A percentile compares a stretch with the other conserved stretches of the same genome.
These are phyloP conservation scores for Raffaelea ambrosiae DNA, from an alignment of 2,329 filamentous ascomycete species.

Conservation along the genomic window DNA sequence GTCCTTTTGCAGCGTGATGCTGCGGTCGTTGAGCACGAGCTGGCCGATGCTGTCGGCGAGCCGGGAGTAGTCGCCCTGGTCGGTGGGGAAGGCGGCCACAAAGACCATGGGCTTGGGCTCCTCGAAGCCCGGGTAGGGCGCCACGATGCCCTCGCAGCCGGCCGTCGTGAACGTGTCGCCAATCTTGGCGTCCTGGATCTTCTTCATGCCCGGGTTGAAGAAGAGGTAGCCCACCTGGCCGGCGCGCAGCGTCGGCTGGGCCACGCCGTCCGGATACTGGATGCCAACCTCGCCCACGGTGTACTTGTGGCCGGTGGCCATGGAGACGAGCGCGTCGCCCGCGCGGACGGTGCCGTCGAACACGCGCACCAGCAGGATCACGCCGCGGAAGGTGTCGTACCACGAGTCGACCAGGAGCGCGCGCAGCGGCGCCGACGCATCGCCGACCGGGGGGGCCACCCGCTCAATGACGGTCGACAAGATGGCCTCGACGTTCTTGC, in stretches of 20 bases:
- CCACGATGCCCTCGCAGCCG: conserved; percentile 65
- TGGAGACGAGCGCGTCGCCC: conserved; percentile 78
- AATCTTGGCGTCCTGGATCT: conserved; percentile 88
- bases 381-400: conserved; percentile 95
- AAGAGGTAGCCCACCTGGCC: conserved; percentile 95
- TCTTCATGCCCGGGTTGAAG: conserved; percentile 98
- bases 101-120: conserved; percentile 99
- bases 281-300: conserved; percentile 94
- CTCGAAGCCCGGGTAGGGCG: conserved; percentile 84
- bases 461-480: conserved; percentile 78
- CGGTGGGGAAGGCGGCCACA: conserved; percentile 89
- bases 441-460: conserved; percentile 72
- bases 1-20: conserved; percentile 89
- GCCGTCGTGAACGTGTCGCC: conserved; percentile 89
- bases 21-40: conserved; percentile 88
- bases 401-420: conserved; percentile 93
- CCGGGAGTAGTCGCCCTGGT: conserved; percentile 78
- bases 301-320: conserved; percentile 84
- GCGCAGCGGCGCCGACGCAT: conserved; percentile 63
- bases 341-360: conserved; percentile 81
- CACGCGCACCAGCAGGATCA: conserved; percentile 80
- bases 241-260: conserved; percentile 71
- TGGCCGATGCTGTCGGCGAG: conserved; percentile 92
- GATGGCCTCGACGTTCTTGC: conserved; percentile 74
- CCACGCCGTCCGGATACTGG: conserved; percentile 81